phyloP scores from a whole-genome alignment of 176 grass and related monocot species.

The Aegilops tauschii region DNA sequence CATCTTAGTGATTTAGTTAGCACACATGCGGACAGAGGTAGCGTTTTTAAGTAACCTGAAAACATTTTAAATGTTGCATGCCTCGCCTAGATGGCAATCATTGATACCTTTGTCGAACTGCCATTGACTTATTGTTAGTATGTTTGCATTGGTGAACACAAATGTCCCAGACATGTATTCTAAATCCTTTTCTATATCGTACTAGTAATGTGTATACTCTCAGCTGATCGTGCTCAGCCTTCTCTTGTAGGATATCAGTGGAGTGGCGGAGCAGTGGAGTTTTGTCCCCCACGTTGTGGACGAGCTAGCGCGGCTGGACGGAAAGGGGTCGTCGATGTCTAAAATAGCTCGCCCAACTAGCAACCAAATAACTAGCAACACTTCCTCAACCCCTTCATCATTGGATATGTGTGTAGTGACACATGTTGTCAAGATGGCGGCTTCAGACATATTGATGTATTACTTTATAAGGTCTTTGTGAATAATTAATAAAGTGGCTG shows the following conservation, averaged over 20 bases:
- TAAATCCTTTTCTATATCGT: neutral
- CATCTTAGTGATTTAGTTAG: neutral
- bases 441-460: too few relatives aligned
- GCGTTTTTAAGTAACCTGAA: neutral
- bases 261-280: conserved; percentile 71
- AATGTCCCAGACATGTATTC: neutral
- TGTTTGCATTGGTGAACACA: conserved; percentile 6
- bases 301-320: conserved; percentile 52
- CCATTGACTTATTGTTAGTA: neutral
- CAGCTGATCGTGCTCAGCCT: too few relatives aligned
- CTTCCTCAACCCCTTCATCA: too few relatives aligned
- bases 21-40: neutral
- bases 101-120: neutral
- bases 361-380: conserved; percentile 24
- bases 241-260: conserved; percentile 50
- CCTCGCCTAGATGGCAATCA: neutral
- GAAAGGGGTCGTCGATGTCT: conserved; percentile 28
- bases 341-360: conserved; percentile 56
- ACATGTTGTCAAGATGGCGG: too few relatives aligned
- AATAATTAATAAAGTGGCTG: too few relatives aligned
- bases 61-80: neutral
- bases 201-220: neutral
- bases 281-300: conserved; percentile 69
- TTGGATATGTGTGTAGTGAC: too few relatives aligned
- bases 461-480: too few relatives aligned